Evolutionary conservation across 2,329 filamentous ascomycete genomes (phyloP).

Genomic region (Hypoxylon sp.): DNA sequence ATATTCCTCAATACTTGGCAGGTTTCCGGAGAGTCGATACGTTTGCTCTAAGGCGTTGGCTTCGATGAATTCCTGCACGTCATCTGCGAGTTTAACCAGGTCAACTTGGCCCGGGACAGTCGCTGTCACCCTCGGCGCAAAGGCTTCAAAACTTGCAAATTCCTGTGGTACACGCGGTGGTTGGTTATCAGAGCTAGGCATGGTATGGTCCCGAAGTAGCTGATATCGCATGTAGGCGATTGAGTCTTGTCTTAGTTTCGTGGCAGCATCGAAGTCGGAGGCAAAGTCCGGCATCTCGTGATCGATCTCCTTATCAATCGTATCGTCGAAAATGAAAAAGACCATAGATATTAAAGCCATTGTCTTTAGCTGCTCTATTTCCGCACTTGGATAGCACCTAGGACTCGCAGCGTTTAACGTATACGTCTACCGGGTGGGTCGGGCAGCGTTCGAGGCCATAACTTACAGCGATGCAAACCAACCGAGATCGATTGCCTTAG

Average conservation of each 20-base stretch:
- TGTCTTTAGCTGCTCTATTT: slow-evolving; percentile 40
- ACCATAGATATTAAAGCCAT: slow-evolving; percentile 42
- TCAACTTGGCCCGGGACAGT: slow-evolving; percentile 30
- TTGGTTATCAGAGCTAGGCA: background rate
- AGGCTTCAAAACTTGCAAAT: slow-evolving; percentile 34
- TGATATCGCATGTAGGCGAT: slow-evolving; percentile 31
- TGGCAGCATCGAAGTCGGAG: slow-evolving; percentile 40
- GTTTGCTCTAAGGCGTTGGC: slow-evolving; percentile 40
- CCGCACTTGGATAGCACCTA: slow-evolving; percentile 41
- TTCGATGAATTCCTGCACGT: slow-evolving; percentile 45
- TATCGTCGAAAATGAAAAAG: slow-evolving; percentile 46
- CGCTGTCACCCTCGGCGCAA: slow-evolving; percentile 28
- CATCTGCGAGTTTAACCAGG: slow-evolving; percentile 26
- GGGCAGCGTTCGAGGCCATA: background rate
- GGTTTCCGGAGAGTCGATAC: slow-evolving; percentile 36
- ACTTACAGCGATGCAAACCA: slow-evolving; percentile 43
- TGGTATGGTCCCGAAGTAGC: background rate
- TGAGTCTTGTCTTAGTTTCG: slow-evolving; percentile 39
- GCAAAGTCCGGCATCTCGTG: slow-evolving; percentile 35
- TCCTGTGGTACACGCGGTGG: slow-evolving; percentile 25
- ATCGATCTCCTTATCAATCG: slow-evolving; percentile 45
- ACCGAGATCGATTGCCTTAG: slow-evolving; percentile 41
- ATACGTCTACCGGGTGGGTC: background rate
- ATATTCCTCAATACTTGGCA: slow-evolving; percentile 42
- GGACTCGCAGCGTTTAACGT: slow-evolving; percentile 1